Evolutionary conservation across 352 stramenopile genomes (phyloP).

Genomic region (Phytopythium ostracodes): DNA sequence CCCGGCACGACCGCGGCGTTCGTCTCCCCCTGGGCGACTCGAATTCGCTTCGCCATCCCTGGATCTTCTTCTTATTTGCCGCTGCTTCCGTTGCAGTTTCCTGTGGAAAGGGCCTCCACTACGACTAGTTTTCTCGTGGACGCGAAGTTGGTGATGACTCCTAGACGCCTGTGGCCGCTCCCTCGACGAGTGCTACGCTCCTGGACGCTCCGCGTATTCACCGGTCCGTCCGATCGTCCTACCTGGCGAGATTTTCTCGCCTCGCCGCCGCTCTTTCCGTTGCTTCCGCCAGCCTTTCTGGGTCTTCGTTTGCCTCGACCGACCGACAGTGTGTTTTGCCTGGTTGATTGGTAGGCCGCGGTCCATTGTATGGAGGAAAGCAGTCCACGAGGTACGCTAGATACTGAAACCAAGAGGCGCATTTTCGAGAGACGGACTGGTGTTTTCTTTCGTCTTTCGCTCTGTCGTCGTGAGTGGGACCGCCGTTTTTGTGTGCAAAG

Average conservation of each 20-base stretch:
- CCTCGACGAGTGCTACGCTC: neutral
- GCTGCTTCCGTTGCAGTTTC: neutral
- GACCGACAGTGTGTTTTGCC: conserved; percentile 13
- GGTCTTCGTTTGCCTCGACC: neutral
- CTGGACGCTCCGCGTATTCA: conserved; percentile 8
- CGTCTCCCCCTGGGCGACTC: conserved; percentile 28
- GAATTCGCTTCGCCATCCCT: conserved; percentile 65
- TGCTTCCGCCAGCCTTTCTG: conserved; percentile 14
- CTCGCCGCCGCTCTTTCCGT: conserved; percentile 4
- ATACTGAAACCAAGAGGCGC: conserved; percentile 13
- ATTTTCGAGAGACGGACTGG: neutral
- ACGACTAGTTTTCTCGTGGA: neutral
- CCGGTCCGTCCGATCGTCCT: conserved; percentile 7
- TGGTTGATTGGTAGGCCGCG: conserved; percentile 36
- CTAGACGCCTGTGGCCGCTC: neutral
- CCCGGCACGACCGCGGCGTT: neutral
- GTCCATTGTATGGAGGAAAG: conserved; percentile 14
- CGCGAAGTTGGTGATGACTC: neutral
- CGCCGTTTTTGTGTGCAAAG: neutral
- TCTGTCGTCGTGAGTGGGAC: neutral
- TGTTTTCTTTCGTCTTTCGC: neutral
- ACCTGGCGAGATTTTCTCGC: neutral
- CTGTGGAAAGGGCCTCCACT: no score
- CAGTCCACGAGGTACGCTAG: conserved; percentile 8
- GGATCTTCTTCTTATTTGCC: neutral